These are phyloP conservation scores for Funneliformis caledonium DNA, from an alignment of 371 early-diverging fungal genomes.

Conservation along the genomic window DNA sequence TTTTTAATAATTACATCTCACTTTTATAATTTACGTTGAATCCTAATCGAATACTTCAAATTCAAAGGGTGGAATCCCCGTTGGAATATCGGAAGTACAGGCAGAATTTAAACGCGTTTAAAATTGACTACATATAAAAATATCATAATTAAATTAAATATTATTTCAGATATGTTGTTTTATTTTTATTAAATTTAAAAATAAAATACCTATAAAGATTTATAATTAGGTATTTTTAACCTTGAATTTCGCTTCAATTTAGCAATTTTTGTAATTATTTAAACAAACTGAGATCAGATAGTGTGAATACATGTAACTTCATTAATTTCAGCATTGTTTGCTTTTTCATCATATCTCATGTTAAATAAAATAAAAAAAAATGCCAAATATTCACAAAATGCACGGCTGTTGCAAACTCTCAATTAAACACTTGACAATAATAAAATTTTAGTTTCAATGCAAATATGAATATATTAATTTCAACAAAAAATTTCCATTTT, in stretches of 20 bases:
- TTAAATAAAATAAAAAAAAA: background rate
- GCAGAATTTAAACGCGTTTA: conserved; percentile 38
- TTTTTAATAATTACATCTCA: background rate
- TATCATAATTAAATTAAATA: no score
- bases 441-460: background rate
- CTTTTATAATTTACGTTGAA: background rate
- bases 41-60: background rate
- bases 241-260: background rate
- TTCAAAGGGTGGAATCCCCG: conserved; percentile 40
- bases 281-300: conserved; percentile 31
- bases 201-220: no score
- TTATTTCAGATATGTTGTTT: no score
- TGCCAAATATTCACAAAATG: background rate
- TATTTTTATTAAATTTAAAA: no score
- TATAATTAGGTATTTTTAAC: no score
- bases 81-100: conserved; percentile 43
- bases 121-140: background rate
- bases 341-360: conserved; percentile 26
- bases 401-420: background rate
- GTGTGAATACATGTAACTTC: conserved; percentile 36
- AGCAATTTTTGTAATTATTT: background rate
- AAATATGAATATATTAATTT: background rate
- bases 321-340: conserved; percentile 9
- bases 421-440: background rate
- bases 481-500: background rate